Evolutionary conservation across 352 stramenopile species (phyloP), one percentile per base, ranked within the genome.

Genomic region (Pythium phragmiticola): DNA sequence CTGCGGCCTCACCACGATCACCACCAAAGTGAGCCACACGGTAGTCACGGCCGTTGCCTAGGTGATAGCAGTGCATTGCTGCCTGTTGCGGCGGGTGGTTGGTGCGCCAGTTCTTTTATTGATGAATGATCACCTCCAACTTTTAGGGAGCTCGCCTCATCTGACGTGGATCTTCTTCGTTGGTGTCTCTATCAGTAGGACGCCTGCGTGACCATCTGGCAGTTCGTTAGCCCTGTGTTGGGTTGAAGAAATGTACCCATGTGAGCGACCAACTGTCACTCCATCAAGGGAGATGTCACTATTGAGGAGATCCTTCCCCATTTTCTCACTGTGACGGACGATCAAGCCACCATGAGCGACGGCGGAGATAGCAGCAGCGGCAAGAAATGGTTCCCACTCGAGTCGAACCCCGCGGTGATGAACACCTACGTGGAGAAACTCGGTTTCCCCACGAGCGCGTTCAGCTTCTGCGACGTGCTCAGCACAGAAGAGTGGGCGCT

Each of bases 401-500:
- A 99, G 82, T 98, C 87, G 7, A 99, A 99, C 73, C 96, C 96
- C 11, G 73, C 82, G 14, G 85, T 98, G 34, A 98, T 99, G 85
- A 98, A 98, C 78, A 67, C 78, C n/a, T 99, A 98, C 77, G 82
- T 98, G 50, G 65, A 85, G 59, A 97, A 93, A 58, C 89, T 99
- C 51, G 96, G 96, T 45, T 97, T 98, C 67, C 83, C 93, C 33
- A 97, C 85, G 2, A 46, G 19, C 36, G 59, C 65, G 2, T 97
- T 90, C 72, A 87, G 84, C 68, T 98, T 98, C 66, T 89, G 82
- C 46, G 96, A 99, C 78, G 91, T 99, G 39, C 90, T 98, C 54
- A 97, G 86, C 70, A 98, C 91, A 3, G 96, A 99, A 69, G 91
- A 98, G 50, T 99, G 96, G 96, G 96, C 96, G 17, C 74, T 99